These are phyloP conservation scores for Leccinum uliginosum DNA, from an alignment of 768 basidiomycete genomes.

Conservation along the genomic window DNA sequence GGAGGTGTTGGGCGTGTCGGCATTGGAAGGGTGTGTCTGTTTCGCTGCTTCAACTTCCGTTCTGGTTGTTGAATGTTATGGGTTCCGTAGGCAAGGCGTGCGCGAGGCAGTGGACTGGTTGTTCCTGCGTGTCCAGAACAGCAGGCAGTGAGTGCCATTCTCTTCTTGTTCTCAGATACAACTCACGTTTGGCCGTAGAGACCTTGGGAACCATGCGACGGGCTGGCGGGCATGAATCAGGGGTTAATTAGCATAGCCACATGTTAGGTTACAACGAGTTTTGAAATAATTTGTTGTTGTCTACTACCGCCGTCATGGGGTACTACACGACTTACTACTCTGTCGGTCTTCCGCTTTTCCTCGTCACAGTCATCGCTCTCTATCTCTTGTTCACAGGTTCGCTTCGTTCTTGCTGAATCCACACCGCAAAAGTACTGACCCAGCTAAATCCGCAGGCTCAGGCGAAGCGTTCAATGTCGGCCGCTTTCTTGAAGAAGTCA, in stretches of 20 bases:
- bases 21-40: conserved; percentile 74
- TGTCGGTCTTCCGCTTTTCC: conserved; percentile 65
- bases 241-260: conserved; percentile 17
- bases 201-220: conserved; percentile 14
- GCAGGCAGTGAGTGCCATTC: conserved; percentile 47
- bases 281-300: neutral
- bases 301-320: conserved; percentile 17
- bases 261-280: neutral
- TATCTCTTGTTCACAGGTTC: conserved; percentile 89
- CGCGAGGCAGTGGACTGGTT: conserved; percentile 92
- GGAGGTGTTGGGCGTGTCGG: conserved; percentile 88
- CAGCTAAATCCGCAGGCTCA: conserved; percentile 46
- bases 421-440: neutral
- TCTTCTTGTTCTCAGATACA: neutral
- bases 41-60: neutral
- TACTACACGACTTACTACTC: conserved; percentile 48
- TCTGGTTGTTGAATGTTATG: neutral
- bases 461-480: conserved; percentile 94
- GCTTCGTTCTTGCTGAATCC: conserved; percentile 12
- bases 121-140: conserved; percentile 90
- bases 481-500: conserved; percentile 88
- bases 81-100: conserved; percentile 67
- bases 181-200: conserved; percentile 6
- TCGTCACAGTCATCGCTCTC: conserved; percentile 63
- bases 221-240: conserved; percentile 10